phyloP scores from a whole-genome alignment of 2,329 filamentous ascomycete genomes.

The Trichophyton verrucosum region DNA sequence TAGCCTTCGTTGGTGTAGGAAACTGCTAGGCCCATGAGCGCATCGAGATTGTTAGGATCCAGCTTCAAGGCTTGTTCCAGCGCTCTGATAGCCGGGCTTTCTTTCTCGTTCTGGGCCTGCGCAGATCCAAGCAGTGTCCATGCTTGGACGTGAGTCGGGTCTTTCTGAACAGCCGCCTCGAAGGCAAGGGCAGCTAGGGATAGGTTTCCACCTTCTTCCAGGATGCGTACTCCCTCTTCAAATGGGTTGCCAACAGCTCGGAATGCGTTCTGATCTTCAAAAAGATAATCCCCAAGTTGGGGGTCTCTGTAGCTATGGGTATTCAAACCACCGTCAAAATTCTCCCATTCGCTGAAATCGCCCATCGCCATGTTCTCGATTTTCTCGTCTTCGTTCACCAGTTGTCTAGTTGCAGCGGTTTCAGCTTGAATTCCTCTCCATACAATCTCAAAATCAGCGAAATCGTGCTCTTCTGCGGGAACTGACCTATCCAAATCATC shows the following conservation, averaged over 20 bases:
- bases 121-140: constrained; percentile 87
- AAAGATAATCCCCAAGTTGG: constrained; percentile 77
- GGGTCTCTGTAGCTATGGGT: constrained; percentile 63
- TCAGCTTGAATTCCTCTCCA: constrained; percentile 38
- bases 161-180: constrained; percentile 85
- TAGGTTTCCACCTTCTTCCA: constrained; percentile 85
- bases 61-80: constrained; percentile 81
- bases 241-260: constrained; percentile 70
- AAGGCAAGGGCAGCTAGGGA: constrained; percentile 89
- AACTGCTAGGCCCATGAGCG: constrained; percentile 88
- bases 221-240: constrained; percentile 82
- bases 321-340: constrained; percentile 53
- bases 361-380: constrained; percentile 46
- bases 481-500: constrained; percentile 81
- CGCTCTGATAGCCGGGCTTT: constrained; percentile 86
- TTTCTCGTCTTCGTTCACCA: constrained; percentile 53
- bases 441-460: constrained; percentile 80
- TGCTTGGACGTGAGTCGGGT: constrained; percentile 74
- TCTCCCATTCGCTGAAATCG: constrained; percentile 69
- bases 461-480: constrained; percentile 48
- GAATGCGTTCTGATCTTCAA: constrained; percentile 90
- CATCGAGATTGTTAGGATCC: constrained; percentile 74
- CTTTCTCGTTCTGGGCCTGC: constrained; percentile 97
- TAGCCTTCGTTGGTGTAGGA: constrained; percentile 99
- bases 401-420: constrained; percentile 37